A percentile compares a stretch with the other conserved stretches of the same genome.
Evolutionary conservation across 306 rosid genomes (phyloP).

Genomic region (Pterocarpus macrocarpus): DNA sequence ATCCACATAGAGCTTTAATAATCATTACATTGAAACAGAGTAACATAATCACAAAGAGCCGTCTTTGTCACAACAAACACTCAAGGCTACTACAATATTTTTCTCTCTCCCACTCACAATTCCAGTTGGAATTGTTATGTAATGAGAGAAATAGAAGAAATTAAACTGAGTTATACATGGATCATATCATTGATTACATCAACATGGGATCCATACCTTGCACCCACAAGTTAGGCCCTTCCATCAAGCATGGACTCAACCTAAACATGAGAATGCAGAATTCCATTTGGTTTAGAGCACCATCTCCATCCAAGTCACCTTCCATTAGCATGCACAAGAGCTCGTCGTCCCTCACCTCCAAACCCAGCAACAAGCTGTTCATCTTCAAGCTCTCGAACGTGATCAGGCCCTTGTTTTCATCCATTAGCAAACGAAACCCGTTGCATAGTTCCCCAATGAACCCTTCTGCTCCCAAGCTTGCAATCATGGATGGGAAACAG

Average conservation of each 20-base stretch:
- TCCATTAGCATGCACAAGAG: constrained; percentile 64
- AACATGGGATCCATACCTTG: constrained; percentile 11
- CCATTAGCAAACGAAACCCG: constrained; percentile 65
- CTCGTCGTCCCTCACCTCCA: constrained; percentile 62
- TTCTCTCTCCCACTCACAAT: background rate
- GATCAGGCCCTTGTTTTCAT: constrained; percentile 60
- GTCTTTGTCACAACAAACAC: background rate
- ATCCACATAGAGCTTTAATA: background rate
- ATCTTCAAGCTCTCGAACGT: constrained; percentile 73
- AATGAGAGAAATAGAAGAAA: background rate
- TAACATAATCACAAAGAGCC: no score
- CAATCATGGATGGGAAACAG: constrained; percentile 65
- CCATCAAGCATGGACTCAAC: constrained; percentile 61
- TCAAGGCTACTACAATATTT: no score
- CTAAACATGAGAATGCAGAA: constrained; percentile 70
- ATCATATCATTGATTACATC: background rate
- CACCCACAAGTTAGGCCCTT: background rate
- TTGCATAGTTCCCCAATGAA: constrained; percentile 60
- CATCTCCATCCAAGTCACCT: constrained; percentile 70
- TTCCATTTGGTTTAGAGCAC: constrained; percentile 60
- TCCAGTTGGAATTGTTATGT: background rate
- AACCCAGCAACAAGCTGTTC: constrained; percentile 54
- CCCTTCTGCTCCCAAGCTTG: constrained; percentile 54
- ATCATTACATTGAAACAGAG: background rate
- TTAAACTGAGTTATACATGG: no score